Evolutionary conservation across 129 eudicot genomes (phyloP), one percentile per base, ranked within the genome.

Genomic region (Flaveria ramosissima): DNA sequence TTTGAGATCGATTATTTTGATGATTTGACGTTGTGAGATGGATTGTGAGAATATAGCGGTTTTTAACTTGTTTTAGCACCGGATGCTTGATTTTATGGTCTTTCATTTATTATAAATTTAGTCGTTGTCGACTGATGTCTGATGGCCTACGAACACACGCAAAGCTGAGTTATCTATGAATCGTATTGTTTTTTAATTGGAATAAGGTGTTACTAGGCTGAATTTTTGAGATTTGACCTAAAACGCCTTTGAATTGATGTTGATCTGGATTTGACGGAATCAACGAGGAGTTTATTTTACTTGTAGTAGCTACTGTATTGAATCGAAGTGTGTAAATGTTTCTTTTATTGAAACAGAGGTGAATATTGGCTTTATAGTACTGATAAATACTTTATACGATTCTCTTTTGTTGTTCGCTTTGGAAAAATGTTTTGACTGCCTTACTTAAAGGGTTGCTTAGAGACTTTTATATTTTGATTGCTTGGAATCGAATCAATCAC

Each of bases 351-450:
- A 62, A 61, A 59, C 46, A 3, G 4, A 16, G 24, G 73, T 45
- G 78, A 73, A 66, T 80, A 39, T 63, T n/a, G 59, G 10, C 75
- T 80, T 53, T 80, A 66, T 66, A 21, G 42, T 80, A n/a, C 26
- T 42, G 70, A 27, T 52, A 67, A 2, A 14, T 32, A 50, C 74
- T 77, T 77, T 67, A 53, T 77, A 3, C 6, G 56, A 77, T 77
- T 52, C 53, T 16, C 64, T 63, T 75, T 75, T 47, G 79, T 63
- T 75, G 63, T 30, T 60, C 61, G 20, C 26, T 43, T 13, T 45
- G 14, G 12, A 57, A 72, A 56, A 45, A 14, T 73, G 65, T 10
- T 20, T 27, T 13, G 8, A 1, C 1, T 62, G 68, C 3, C 19
- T 62, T 11, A 5, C 6, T 7, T 27, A 26, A 62, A 62, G 68